Base-by-base conservation (phyloP, 2,329 filamentous ascomycete genomes). In the Scytalidium lignicola region DNA sequence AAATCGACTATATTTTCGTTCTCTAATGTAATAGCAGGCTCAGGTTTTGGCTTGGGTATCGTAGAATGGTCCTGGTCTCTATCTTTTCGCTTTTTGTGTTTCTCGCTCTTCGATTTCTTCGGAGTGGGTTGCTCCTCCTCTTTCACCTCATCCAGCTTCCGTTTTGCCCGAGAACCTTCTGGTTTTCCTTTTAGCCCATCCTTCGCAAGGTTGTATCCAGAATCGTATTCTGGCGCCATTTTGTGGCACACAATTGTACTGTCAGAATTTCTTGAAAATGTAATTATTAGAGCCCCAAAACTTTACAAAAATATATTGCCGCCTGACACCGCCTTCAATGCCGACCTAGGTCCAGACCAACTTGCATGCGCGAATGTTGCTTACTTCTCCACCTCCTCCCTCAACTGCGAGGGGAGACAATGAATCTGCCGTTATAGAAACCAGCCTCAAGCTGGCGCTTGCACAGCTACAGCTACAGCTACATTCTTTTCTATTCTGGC, bases 81-180 rank as follows among this genome's bases (percentile, higher is more conserved):
- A 13, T 37, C 32, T 37, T 37, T 37, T 37, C 32, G 32, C 21
- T 32, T 32, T 45, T 29, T 32, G 9, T 28, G 20, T n/a, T 19
- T 15, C 26, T 20, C 20, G 43, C 26, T 45, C 43, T 26, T 45
- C 17, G 21, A 20, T 19, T 28, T 26, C 43, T 45, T 45, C 43
- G 43, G 18, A 17, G 13, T 29, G 12, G 20, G 18, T 45, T 45
- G 20, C 22, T 23, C 43, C 32, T 37, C 32, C 15, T 5, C 12
- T 37, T 28, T 15, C 20, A n/a, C 18, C 43, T 45, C 43, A 5
- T 37, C 32, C 32, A 37, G 15, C n/a, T 37, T 37, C 15, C 32
- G 32, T 37, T 37, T 37, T n/a, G 32, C 7, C 5, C 32, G 32
- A 37, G 32, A 37, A 13, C 32, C 15, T 37, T 5, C 5, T 15